Percentiles rank a stretch among this genome's conserved stretches.
Evolutionary conservation across 805 yeast species (phyloP).

Genomic region (Yarrowia phangngaensis): DNA sequence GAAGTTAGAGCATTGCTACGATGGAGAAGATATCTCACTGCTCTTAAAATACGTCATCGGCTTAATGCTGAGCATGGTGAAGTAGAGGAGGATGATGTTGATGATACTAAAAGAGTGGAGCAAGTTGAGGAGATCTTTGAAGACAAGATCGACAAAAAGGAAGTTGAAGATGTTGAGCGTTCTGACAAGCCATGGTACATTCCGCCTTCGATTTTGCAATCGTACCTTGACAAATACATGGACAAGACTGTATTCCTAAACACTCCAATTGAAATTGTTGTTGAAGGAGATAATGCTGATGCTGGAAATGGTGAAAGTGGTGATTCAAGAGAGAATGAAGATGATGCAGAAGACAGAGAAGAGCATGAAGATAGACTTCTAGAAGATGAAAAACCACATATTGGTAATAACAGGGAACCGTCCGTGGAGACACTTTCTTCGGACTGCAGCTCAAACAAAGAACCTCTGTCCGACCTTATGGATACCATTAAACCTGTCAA

Average conservation of each 20-base stretch:
- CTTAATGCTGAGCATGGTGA: conserved; percentile 33
- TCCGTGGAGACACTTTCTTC: conserved; percentile 1
- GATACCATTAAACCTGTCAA: conserved; percentile 9
- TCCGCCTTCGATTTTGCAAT: not conserved
- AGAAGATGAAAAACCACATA: not conserved
- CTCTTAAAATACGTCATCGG: conserved; percentile 34
- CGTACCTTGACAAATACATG: conserved; percentile 8
- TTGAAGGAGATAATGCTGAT: too few species aligned
- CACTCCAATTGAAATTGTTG: not conserved
- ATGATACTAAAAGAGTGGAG: not conserved
- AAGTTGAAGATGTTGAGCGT: not conserved
- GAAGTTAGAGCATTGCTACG: conserved; percentile 43
- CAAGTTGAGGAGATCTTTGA: not conserved
- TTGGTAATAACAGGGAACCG: too few species aligned
- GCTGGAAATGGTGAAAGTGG: too few species aligned
- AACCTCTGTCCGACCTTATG: not conserved
- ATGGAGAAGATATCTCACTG: conserved; percentile 41
- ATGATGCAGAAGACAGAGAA: too few species aligned
- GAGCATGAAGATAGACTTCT: too few species aligned
- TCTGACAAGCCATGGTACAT: conserved; percentile 9
- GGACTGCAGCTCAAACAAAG: not conserved
- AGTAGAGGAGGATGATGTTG: conserved; percentile 14
- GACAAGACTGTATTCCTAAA: conserved; percentile 1
- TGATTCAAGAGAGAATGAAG: too few species aligned
- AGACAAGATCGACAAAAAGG: not conserved